Evolutionary conservation across 345 rosid species (phyloP).

Genomic region (Eucalyptus pumila): DNA sequence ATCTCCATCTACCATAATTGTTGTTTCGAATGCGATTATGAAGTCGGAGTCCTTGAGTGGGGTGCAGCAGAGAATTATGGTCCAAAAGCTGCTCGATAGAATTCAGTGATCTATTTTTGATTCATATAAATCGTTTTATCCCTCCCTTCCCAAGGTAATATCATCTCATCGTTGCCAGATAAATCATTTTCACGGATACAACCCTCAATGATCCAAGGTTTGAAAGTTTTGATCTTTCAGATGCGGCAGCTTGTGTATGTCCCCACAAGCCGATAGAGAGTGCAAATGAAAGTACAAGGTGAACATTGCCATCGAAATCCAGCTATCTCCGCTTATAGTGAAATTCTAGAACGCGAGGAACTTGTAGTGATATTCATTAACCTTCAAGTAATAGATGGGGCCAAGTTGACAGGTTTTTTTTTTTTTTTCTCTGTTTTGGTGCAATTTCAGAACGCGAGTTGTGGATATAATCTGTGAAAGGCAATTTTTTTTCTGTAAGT

Average conservation of each 20-base stretch:
- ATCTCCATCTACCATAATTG: constrained; percentile 44
- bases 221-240: background rate
- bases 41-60: constrained; percentile 57
- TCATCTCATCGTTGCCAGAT: background rate
- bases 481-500: background rate
- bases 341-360: background rate
- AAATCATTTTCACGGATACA: background rate
- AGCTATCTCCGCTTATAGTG: background rate
- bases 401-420: background rate
- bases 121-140: background rate
- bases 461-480: background rate
- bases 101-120: constrained; percentile 8
- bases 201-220: background rate
- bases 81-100: constrained; percentile 53
- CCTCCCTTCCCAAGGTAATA: background rate
- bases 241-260: background rate
- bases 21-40: constrained; percentile 56
- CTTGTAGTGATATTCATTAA: background rate
- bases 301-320: background rate
- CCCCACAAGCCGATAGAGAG: background rate
- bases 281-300: background rate
- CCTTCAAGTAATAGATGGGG: background rate
- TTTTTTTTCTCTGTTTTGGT: background rate
- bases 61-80: constrained; percentile 70
- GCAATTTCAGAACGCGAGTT: background rate